Percentiles rank a stretch among this genome's conserved stretches.
These are phyloP conservation scores for Cryphonectria carpinicola DNA, from an alignment of 2,329 filamentous ascomycete genomes.

Conservation along the genomic window DNA sequence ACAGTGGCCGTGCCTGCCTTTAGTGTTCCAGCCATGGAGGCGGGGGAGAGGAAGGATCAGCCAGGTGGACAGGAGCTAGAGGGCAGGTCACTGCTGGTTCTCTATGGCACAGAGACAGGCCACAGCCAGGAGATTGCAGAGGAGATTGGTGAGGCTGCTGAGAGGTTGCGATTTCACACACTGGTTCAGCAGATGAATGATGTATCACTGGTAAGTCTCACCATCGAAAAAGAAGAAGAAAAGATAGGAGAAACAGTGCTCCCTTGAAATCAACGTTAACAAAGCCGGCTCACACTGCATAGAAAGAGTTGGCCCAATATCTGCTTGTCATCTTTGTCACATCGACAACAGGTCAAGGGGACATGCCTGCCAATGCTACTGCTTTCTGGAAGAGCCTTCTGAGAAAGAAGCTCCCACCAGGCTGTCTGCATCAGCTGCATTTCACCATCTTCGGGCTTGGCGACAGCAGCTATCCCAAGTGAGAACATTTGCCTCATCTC, in stretches of 20 bases:
- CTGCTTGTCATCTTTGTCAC: slow-evolving; percentile 76
- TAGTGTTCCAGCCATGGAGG: slow-evolving; percentile 13
- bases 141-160: slow-evolving; percentile 74
- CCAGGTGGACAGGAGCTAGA: slow-evolving; percentile 30
- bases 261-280: slow-evolving; percentile 25
- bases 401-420: slow-evolving; percentile 73
- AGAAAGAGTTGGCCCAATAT: slow-evolving; percentile 57
- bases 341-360: slow-evolving; percentile 93
- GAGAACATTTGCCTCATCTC: slow-evolving; percentile 35
- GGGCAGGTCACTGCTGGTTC: slow-evolving; percentile 62
- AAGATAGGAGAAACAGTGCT: not conserved
- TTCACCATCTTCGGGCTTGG: slow-evolving; percentile 92
- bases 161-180: slow-evolving; percentile 79
- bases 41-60: slow-evolving; percentile 11
- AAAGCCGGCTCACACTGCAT: slow-evolving; percentile 21
- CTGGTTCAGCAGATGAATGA: slow-evolving; percentile 77
- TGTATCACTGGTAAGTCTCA: slow-evolving; percentile 69
- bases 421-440: slow-evolving; percentile 67
- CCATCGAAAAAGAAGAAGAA: no score
- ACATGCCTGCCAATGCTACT: slow-evolving; percentile 82
- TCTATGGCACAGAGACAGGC: slow-evolving; percentile 95
- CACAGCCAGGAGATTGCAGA: slow-evolving; percentile 91
- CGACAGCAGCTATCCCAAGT: slow-evolving; percentile 94
- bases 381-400: slow-evolving; percentile 85
- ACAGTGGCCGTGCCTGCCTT: not conserved